Percentiles rank a stretch among this genome's conserved stretches.
These are phyloP conservation scores for Phoenix roebelenii DNA, from an alignment of 176 grass and related monocot genomes.

Conservation along the genomic window DNA sequence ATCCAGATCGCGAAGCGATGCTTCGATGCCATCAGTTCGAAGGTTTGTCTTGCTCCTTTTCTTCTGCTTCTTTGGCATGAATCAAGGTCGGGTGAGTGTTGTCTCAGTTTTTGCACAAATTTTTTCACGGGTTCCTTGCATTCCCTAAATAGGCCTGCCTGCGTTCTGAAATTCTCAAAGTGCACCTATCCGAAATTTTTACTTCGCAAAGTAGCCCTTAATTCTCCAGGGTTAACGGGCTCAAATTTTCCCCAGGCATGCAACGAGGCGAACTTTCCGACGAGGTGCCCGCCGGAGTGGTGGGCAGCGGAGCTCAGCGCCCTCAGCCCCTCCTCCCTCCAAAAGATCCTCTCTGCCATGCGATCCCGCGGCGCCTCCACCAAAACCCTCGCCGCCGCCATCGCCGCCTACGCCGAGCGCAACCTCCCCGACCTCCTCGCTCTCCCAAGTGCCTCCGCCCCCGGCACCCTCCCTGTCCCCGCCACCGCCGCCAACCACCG, in stretches of 20 bases:
- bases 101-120: too few relatives aligned
- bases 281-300: constrained; percentile 36
- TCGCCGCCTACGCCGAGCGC: constrained; percentile 34
- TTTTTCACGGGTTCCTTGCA: too few relatives aligned
- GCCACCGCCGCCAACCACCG: not conserved
- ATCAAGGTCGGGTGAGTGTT: too few relatives aligned
- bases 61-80: not conserved
- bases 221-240: too few relatives aligned
- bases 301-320: constrained; percentile 40
- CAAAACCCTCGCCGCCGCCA: constrained; percentile 26
- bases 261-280: constrained; percentile 56
- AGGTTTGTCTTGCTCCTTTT: constrained; percentile 10
- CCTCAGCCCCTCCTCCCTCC: constrained; percentile 40
- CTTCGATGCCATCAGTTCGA: constrained; percentile 34
- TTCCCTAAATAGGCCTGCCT: too few relatives aligned
- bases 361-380: constrained; percentile 24
- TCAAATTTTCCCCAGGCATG: constrained; percentile 15
- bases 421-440: constrained; percentile 29
- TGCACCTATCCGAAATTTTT: too few relatives aligned
- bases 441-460: not conserved
- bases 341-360: constrained; percentile 43
- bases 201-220: too few relatives aligned
- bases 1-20: constrained; percentile 28
- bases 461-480: not conserved
- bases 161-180: too few relatives aligned